Evolutionary conservation across 2,329 filamentous ascomycete genomes (phyloP).

Genomic region (Arthrobotrys megalospora): DNA sequence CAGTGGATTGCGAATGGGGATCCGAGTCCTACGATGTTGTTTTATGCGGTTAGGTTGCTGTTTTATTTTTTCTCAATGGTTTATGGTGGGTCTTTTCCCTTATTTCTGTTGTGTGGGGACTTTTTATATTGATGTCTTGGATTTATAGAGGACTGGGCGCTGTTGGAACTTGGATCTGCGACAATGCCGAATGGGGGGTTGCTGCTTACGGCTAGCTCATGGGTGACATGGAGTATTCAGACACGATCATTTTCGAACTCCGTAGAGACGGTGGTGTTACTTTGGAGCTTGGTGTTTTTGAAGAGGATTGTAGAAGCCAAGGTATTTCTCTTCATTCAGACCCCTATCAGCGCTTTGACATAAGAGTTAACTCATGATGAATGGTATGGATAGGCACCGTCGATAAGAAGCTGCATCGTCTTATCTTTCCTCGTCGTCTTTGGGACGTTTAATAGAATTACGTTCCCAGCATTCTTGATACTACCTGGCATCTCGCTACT

Average conservation of each 20-base stretch:
- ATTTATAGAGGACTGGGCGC: constrained; percentile 86
- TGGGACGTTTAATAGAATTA: constrained; percentile 95
- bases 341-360: neutral
- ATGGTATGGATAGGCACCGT: constrained; percentile 31
- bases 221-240: constrained; percentile 99
- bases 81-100: constrained; percentile 68
- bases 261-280: constrained; percentile 90
- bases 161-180: constrained; percentile 86
- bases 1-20: constrained; percentile 92
- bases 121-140: constrained; percentile 10
- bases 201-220: constrained; percentile 91
- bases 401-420: constrained; percentile 72
- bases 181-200: constrained; percentile 81
- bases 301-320: constrained; percentile 85
- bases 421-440: constrained; percentile 86
- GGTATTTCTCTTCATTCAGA: constrained; percentile 69
- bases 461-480: constrained; percentile 92
- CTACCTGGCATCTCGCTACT: constrained; percentile 86
- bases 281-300: constrained; percentile 94
- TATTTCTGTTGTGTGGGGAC: constrained; percentile 33
- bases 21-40: constrained; percentile 82
- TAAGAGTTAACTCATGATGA: constrained; percentile 20
- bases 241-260: constrained; percentile 99
- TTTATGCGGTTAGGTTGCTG: constrained; percentile 87
- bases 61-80: constrained; percentile 98